Evolutionary conservation across 805 yeast species (phyloP).

Genomic region (Hanseniaspora singularis): DNA sequence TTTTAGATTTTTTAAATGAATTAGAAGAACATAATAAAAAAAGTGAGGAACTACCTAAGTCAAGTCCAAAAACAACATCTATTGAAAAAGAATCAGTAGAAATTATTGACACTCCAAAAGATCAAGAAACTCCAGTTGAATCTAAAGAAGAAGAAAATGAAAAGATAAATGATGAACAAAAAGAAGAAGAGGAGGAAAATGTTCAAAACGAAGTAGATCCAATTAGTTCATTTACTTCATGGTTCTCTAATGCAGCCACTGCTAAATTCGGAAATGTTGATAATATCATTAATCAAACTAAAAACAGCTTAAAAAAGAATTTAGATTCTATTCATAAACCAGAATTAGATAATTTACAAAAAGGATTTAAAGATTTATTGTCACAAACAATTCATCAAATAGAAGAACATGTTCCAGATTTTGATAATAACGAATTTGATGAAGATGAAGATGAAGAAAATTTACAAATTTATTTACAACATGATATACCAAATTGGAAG

Average conservation of each 20-base stretch:
- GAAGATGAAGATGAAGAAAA: constrained; percentile 35
- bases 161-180: constrained; percentile 15
- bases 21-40: constrained; percentile 48
- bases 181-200: constrained; percentile 21
- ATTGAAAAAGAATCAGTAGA: constrained; percentile 14
- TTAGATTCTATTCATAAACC: constrained; percentile 10
- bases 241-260: constrained; percentile 65
- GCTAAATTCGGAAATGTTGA: constrained; percentile 48
- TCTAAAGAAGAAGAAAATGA: constrained; percentile 17
- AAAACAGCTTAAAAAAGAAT: constrained; percentile 19
- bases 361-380: constrained; percentile 12
- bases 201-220: constrained; percentile 38
- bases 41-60: constrained; percentile 17
- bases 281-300: constrained; percentile 36
- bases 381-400: constrained; percentile 12
- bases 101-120: constrained; percentile 13
- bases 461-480: constrained; percentile 50
- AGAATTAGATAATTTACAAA: constrained; percentile 8
- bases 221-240: constrained; percentile 49
- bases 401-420: constrained; percentile 30
- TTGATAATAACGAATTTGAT: constrained; percentile 19
- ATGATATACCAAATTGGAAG: constrained; percentile 48
- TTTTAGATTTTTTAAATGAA: constrained; percentile 45
- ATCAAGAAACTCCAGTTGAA: constrained; percentile 17
- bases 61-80: constrained; percentile 15